A percentile compares a stretch with the other conserved stretches of the same genome.
Evolutionary conservation across 345 rosid species (phyloP).

Genomic region (Hibiscus mutabilis): DNA sequence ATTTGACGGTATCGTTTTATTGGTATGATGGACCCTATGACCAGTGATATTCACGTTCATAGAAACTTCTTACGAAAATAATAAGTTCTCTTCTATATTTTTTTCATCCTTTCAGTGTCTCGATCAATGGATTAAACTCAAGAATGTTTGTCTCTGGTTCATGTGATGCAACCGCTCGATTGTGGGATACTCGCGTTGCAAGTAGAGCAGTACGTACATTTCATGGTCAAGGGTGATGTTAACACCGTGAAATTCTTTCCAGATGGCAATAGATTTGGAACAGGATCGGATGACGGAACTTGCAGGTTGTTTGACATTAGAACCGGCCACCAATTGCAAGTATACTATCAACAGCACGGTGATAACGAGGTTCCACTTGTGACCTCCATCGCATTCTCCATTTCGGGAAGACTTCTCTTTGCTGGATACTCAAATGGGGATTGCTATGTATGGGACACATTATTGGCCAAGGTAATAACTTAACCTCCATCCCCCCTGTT

Average conservation of each 20-base stretch:
- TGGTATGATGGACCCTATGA: neutral
- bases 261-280: constrained; percentile 92
- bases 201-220: constrained; percentile 86
- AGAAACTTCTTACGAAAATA: constrained; percentile 6
- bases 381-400: constrained; percentile 83
- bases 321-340: constrained; percentile 94
- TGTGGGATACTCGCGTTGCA: constrained; percentile 98
- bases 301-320: constrained; percentile 91
- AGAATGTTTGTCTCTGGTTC: constrained; percentile 90
- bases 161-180: constrained; percentile 78
- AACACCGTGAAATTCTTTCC: constrained; percentile 90
- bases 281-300: constrained; percentile 94
- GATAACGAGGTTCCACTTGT: constrained; percentile 50
- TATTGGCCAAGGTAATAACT: constrained; percentile 58
- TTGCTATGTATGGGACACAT: constrained; percentile 92
- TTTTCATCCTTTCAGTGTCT: constrained; percentile 50
- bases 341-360: constrained; percentile 47
- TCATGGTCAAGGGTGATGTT: constrained; percentile 96
- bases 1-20: neutral
- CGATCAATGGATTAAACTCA: constrained; percentile 64
- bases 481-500: neutral
- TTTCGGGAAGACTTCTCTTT: constrained; percentile 92
- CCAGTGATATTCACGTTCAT: neutral
- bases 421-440: constrained; percentile 69
- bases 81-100: constrained; percentile 6